Evolutionary conservation across 805 yeast species (phyloP).

Genomic region (Barnettozyma wickerhamii): DNA sequence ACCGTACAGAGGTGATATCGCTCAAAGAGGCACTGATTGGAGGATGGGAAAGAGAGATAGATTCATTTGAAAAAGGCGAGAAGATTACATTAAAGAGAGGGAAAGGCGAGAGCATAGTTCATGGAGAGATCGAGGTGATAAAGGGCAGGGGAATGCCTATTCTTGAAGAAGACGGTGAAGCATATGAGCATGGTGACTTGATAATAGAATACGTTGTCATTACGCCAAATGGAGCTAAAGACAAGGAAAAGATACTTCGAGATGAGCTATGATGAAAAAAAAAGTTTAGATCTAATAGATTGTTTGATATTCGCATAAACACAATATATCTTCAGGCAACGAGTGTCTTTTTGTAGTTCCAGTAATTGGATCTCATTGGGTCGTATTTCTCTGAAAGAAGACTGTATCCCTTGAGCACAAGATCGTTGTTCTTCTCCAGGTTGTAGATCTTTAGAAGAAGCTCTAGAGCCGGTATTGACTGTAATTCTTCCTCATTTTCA

Average conservation of each 20-base stretch:
- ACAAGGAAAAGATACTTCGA: conserved; percentile 12
- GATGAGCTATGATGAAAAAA: conserved; percentile 26
- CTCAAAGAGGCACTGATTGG: conserved; percentile 72
- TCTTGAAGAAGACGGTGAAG: conserved; percentile 35
- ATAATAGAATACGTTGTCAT: conserved; percentile 45
- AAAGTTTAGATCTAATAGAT: no score
- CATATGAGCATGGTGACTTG: conserved; percentile 45
- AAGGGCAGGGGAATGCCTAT: conserved; percentile 86
- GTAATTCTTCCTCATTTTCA: conserved; percentile 18
- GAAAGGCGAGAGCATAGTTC: conserved; percentile 46
- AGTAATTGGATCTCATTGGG: conserved; percentile 57
- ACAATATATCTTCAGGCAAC: conserved; percentile 1
- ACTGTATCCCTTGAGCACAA: conserved; percentile 43
- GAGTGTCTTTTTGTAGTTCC: conserved; percentile 44
- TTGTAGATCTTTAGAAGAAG: conserved; percentile 46
- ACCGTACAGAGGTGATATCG: conserved; percentile 74
- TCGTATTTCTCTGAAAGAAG: conserved; percentile 51
- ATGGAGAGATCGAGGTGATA: conserved; percentile 71
- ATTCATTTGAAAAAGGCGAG: conserved; percentile 61
- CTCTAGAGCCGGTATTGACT: conserved; percentile 62
- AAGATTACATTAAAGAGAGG: conserved; percentile 40
- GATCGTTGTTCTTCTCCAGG: conserved; percentile 23
- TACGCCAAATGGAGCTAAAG: conserved; percentile 35
- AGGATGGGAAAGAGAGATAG: conserved; percentile 70
- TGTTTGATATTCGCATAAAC: neutral